These are phyloP conservation scores for Neopestalotiopsis clavispora DNA, from an alignment of 2,329 filamentous ascomycete genomes.

Conservation along the genomic window DNA sequence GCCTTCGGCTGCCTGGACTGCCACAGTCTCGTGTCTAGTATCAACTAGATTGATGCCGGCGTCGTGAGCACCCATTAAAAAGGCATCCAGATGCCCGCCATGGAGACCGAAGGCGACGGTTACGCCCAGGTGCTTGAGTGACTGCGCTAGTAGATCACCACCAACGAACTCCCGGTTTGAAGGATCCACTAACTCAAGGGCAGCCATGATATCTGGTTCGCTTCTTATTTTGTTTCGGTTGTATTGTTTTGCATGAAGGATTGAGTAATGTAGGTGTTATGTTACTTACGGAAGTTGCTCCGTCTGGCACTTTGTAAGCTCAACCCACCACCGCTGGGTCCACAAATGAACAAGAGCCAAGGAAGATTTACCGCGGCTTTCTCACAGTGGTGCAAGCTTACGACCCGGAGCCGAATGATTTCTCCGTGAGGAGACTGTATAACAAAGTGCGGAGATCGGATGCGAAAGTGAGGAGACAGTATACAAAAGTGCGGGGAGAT, in stretches of 20 bases:
- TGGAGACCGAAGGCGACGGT: conserved; percentile 51
- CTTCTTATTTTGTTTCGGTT: too few relatives aligned
- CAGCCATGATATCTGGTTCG: neutral
- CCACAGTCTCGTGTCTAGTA: conserved; percentile 51
- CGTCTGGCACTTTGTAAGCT: neutral
- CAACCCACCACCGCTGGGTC: neutral
- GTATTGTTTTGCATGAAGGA: neutral
- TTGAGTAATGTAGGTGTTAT: neutral
- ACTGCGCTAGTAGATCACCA: conserved; percentile 51
- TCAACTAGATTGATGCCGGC: conserved; percentile 47
- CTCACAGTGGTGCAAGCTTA: neutral
- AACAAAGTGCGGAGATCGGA: neutral
- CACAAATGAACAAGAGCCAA: neutral
- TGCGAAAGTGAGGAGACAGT: neutral
- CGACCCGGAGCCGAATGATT: neutral
- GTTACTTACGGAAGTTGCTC: neutral
- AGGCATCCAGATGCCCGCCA: conserved; percentile 53
- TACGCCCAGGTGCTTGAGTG: conserved; percentile 44
- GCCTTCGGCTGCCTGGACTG: conserved; percentile 51
- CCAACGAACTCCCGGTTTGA: conserved; percentile 42
- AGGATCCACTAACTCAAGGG: conserved; percentile 9
- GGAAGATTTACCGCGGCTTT: neutral
- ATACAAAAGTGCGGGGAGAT: neutral
- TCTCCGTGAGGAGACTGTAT: neutral
- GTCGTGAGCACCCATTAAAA: conserved; percentile 47